phyloP scores from a whole-genome alignment of 257 asterid genomes.

The Capsicum rhomboideum region DNA sequence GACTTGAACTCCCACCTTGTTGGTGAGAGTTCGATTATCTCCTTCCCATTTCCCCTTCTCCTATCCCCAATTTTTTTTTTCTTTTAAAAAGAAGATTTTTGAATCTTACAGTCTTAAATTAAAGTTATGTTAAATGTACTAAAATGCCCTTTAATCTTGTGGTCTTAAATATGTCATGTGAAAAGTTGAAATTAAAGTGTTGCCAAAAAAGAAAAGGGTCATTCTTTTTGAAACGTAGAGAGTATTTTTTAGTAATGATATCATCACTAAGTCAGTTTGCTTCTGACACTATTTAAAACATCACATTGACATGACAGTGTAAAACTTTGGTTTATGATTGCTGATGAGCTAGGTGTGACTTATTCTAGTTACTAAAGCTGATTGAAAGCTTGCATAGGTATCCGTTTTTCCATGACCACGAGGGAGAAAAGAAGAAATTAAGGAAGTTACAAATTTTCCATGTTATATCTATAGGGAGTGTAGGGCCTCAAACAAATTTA shows the following conservation, averaged over 20 bases:
- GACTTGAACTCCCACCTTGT: no score
- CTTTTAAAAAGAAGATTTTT: no score
- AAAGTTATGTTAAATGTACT: no score
- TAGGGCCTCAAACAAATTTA: neutral
- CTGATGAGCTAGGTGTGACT: neutral
- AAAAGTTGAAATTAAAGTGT: no score
- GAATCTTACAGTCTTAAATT: no score
- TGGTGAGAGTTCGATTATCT: no score
- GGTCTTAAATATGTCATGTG: no score
- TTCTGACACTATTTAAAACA: neutral
- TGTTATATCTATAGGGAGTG: neutral
- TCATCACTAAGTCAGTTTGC: neutral
- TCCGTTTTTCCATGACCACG: neutral
- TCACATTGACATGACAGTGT: neutral
- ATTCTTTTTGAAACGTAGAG: no score
- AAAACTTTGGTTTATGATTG: neutral
- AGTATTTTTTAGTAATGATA: neutral
- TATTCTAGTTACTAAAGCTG: neutral
- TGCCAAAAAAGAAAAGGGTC: no score
- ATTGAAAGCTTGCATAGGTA: neutral
- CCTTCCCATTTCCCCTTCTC: no score
- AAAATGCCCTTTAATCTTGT: no score
- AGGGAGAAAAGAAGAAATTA: neutral
- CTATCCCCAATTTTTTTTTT: no score
- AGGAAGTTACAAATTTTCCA: neutral